Evolutionary conservation across 345 rosid genomes (phyloP), one percentile per base, ranked within the genome.

Genomic region (Citrus australasica): DNA sequence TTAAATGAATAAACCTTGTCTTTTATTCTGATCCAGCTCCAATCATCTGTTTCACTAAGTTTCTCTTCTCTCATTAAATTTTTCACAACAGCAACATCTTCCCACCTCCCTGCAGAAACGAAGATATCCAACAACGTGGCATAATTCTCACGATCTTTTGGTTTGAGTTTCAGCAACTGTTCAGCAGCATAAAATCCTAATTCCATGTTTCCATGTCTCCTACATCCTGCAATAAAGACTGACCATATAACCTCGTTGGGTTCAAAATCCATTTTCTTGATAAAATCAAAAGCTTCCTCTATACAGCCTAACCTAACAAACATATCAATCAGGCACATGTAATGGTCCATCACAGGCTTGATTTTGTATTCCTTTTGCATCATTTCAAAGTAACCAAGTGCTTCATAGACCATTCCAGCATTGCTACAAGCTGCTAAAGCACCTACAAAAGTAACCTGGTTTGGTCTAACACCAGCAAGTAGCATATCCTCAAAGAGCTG

Each of bases 401-500:
- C 89, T 80, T 90, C 88, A 37, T 83, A 71, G 21, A 87, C 83
- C 88, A 88, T 87, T 72, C 87, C 84, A 55, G 84, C 83, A 77
- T 71, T 86, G 75, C 90, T 65, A 80, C 92, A 90, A 48, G 92
- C 92, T 2, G 89, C 86, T 67, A 91, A 81, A 78, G 85, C 84
- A 56, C 94, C 91, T 22, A 88, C 89, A 72, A 91, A 89, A 5
- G 91, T 91, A 4, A 91, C 37, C 82, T 82, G 82, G 79, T 91
- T 88, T 3, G 94, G 94, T 73, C 85, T 80, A 22, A 82, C 74
- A 66, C 90, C 91, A n/a, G 78, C 77, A 9, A 84, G 68, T 71
- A 84, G 82, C 92, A 88, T 87, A 55, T 91, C 94, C 82, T 91
- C 90, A 35, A 91, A 88, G 58, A 91, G 90, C 68, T 86, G 82